Evolutionary conservation across 2,329 filamentous ascomycete species (phyloP).

Genomic region (Blastomyces percursus): DNA sequence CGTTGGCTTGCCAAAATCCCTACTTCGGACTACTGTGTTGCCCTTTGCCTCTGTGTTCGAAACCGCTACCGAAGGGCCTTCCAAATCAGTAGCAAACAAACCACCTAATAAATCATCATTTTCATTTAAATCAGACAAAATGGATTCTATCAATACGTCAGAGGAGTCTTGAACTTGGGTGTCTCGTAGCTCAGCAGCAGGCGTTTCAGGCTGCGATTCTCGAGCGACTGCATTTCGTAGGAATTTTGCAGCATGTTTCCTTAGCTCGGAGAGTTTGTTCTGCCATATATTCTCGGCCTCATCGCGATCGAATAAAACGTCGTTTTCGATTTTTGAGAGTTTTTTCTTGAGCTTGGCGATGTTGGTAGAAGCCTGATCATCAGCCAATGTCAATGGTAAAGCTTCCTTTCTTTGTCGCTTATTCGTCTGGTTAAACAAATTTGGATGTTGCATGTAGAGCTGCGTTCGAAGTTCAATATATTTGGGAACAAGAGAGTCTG

Average conservation of each 20-base stretch:
- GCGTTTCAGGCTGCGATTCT: not conserved
- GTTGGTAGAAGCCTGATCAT: slow-evolving; percentile 27
- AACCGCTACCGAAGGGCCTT: slow-evolving; percentile 32
- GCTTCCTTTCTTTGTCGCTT: not conserved
- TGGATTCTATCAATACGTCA: slow-evolving; percentile 13
- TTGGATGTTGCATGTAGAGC: slow-evolving; percentile 52
- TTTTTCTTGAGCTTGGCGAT: slow-evolving; percentile 60
- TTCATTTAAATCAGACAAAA: slow-evolving; percentile 14
- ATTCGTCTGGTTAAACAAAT: slow-evolving; percentile 36
- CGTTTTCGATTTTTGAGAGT: slow-evolving; percentile 63
- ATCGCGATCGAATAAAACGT: slow-evolving; percentile 61
- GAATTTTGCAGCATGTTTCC: slow-evolving; percentile 40
- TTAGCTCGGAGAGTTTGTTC: slow-evolving; percentile 46
- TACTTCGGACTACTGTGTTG: slow-evolving; percentile 43
- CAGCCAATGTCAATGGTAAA: slow-evolving; percentile 30
- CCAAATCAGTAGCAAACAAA: slow-evolving; percentile 42
- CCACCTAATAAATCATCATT: slow-evolving; percentile 42
- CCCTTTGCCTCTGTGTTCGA: slow-evolving; percentile 28
- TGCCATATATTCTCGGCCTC: slow-evolving; percentile 58
- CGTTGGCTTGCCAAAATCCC: slow-evolving; percentile 74
- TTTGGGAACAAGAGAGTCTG: slow-evolving; percentile 60
- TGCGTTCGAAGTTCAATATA: slow-evolving; percentile 66
- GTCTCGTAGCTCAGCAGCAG: not conserved
- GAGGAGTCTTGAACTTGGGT: slow-evolving; percentile 42
- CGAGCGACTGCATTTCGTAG: not conserved